These are phyloP conservation scores for Taphrina wiesneri DNA, from an alignment of 1,139 yeast genomes.

Conservation along the genomic window DNA sequence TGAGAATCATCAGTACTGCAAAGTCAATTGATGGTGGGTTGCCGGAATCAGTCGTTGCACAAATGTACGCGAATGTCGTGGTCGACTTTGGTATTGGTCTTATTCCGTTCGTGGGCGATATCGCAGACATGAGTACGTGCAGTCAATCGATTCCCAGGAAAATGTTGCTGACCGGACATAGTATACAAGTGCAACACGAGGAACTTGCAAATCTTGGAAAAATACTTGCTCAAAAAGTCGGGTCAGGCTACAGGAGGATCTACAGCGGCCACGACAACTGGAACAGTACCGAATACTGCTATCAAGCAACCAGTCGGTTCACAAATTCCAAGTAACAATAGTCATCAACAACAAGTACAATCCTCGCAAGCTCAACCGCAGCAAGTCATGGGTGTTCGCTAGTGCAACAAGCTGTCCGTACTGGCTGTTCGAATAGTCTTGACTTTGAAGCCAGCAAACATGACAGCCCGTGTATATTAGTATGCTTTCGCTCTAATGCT, in stretches of 20 bases:
- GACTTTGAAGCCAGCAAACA: too few relatives aligned
- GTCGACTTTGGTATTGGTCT: slow-evolving; percentile 70
- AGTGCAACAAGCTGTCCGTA: too few relatives aligned
- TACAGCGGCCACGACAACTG: neutral
- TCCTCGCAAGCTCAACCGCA: neutral
- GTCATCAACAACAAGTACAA: neutral
- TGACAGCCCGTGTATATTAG: neutral
- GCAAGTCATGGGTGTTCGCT: neutral
- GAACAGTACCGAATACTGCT: slow-evolving; percentile 5
- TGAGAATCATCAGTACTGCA: slow-evolving; percentile 55
- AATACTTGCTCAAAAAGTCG: slow-evolving; percentile 46
- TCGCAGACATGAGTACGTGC: slow-evolving; percentile 46
- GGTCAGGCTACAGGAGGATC: slow-evolving; percentile 6
- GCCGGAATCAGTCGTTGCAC: slow-evolving; percentile 53
- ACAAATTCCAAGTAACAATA: neutral
- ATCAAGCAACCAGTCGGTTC: neutral
- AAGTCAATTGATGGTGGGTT: slow-evolving; percentile 52
- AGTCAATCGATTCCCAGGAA: neutral
- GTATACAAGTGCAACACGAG: slow-evolving; percentile 74
- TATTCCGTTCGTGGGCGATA: slow-evolving; percentile 71
- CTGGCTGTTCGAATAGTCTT: neutral
- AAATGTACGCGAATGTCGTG: slow-evolving; percentile 64
- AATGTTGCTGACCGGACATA: slow-evolving; percentile 48
- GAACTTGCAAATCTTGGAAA: slow-evolving; percentile 65
- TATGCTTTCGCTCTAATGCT: neutral